phyloP scores from a whole-genome alignment of 371 early-diverging fungal genomes.

The Encephalitozoon intestinalis region DNA sequence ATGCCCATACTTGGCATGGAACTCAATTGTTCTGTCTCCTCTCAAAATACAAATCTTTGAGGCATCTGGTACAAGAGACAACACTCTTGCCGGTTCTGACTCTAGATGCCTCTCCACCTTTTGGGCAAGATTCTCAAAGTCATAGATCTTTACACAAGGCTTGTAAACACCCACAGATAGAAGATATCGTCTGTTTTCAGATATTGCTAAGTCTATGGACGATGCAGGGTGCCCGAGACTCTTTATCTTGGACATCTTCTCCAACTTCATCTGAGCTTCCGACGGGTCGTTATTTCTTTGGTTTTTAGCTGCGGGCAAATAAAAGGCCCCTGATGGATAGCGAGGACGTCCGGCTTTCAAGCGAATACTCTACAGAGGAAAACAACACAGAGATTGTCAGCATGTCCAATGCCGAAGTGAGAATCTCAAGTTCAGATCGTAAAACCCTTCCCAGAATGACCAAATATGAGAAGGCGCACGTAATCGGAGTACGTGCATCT shows the following conservation, averaged over 20 bases:
- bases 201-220: conserved; percentile 70
- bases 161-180: conserved; percentile 86
- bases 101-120: conserved; percentile 93
- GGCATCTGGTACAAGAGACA: conserved; percentile 86
- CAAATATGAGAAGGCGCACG: conserved; percentile 92
- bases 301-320: neutral
- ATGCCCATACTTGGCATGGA: conserved; percentile 85
- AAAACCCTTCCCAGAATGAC: conserved; percentile 97
- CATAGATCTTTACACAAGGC: conserved; percentile 87
- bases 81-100: conserved; percentile 66
- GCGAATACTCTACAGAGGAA: neutral
- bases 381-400: neutral
- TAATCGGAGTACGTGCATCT: conserved; percentile 73
- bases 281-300: neutral
- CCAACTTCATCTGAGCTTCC: neutral
- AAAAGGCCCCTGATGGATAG: neutral
- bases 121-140: conserved; percentile 78
- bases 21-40: conserved; percentile 80
- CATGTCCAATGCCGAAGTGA: neutral
- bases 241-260: conserved; percentile 73
- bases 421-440: conserved; percentile 54
- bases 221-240: conserved; percentile 96
- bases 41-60: conserved; percentile 83
- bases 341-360: neutral
- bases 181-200: conserved; percentile 73